Conservation (phyloP, 148 eudicot genomes). For the Fallopia convolvulus region DNA sequence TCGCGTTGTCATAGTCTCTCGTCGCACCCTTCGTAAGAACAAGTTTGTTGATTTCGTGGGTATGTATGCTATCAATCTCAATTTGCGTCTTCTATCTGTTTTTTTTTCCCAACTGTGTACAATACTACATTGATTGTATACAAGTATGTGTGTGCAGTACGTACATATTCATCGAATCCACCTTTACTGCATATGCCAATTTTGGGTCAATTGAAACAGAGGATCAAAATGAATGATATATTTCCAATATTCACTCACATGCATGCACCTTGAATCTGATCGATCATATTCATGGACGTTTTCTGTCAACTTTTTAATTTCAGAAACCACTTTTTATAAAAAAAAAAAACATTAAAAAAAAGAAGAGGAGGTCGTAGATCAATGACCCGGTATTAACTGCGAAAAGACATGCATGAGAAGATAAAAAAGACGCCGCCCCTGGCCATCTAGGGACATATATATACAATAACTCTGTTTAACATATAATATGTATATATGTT, state of each 20-base stretch:
- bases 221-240: no score
- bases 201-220: background rate
- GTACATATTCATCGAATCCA: background rate
- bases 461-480: no score
- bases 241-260: no score
- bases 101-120: background rate
- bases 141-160: no score
- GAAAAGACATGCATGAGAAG: background rate
- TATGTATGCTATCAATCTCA: slow-evolving; percentile 46
- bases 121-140: background rate
- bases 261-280: no score
- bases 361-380: background rate
- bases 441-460: no score
- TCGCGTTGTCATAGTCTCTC: slow-evolving; percentile 72
- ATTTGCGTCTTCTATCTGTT: background rate
- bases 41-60: slow-evolving; percentile 92
- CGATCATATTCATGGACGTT: background rate
- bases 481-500: no score
- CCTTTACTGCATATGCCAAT: background rate
- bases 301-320: no score
- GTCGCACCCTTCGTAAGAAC: slow-evolving; percentile 78
- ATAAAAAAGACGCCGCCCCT: no score
- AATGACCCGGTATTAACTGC: background rate
- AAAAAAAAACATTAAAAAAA: no score
- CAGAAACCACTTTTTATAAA: no score